phyloP scores from a whole-genome alignment of 225 moss, liverwort and hornwort species.

The Marchantia polymorpha region DNA sequence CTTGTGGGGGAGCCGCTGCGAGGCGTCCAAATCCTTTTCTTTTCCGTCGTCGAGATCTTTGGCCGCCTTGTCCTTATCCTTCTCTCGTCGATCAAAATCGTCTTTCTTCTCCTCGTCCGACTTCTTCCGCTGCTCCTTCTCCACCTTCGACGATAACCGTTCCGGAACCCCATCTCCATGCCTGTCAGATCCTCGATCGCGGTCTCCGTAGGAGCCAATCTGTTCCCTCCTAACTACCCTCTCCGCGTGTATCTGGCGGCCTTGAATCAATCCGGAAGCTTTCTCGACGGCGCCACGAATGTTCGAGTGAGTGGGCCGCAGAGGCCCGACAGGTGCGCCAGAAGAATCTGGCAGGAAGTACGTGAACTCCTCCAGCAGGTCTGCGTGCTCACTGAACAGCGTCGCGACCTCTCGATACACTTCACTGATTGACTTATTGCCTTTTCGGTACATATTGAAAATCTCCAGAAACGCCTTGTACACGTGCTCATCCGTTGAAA shows the following conservation, averaged over 20 bases:
- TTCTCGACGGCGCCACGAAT: constrained; percentile 55
- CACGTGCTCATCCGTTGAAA: constrained; percentile 78
- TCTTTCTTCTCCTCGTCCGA: constrained; percentile 54
- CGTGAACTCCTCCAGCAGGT: constrained; percentile 90
- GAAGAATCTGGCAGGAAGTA: constrained; percentile 82
- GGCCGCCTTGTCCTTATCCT: constrained; percentile 47
- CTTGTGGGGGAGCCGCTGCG: constrained; percentile 69
- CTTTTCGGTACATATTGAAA: constrained; percentile 90
- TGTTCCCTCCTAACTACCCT: constrained; percentile 68
- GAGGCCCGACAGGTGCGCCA: constrained; percentile 39
- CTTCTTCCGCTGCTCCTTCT: constrained; percentile 56
- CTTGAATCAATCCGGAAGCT: constrained; percentile 21
- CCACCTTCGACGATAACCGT: constrained; percentile 40
- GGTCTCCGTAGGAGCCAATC: constrained; percentile 38
- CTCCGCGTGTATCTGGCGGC: constrained; percentile 39
- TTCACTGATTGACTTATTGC: constrained; percentile 75
- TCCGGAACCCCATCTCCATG: constrained; percentile 47
- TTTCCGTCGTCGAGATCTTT: constrained; percentile 42
- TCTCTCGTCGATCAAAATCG: constrained; percentile 54
- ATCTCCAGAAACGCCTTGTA: constrained; percentile 97
- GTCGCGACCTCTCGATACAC: constrained; percentile 87
- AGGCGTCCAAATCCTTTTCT: constrained; percentile 67
- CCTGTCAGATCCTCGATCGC: constrained; percentile 61
- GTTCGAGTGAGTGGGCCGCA: constrained; percentile 33
- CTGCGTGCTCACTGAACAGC: constrained; percentile 67